Evolutionary conservation across 805 yeast genomes (phyloP).

Genomic region (Pichia rugopelliculosa): DNA sequence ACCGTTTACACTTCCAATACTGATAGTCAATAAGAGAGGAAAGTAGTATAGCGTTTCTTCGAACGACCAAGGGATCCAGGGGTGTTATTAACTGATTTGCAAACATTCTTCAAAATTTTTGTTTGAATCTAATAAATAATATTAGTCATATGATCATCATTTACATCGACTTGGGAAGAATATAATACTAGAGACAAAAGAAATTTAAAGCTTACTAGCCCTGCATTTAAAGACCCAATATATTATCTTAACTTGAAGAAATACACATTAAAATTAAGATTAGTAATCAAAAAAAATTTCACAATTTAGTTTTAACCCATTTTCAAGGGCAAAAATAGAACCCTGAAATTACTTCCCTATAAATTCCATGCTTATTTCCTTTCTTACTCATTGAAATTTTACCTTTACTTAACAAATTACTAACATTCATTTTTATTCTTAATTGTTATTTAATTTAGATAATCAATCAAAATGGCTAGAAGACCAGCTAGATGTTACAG

Average conservation of each 20-base stretch:
- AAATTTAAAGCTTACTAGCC: too few relatives aligned
- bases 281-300: neutral
- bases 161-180: too few relatives aligned
- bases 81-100: neutral
- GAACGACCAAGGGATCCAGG: neutral
- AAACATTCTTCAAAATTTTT: neutral
- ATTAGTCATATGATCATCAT: too few relatives aligned
- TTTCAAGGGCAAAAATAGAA: neutral
- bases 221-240: too few relatives aligned
- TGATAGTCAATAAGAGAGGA: neutral
- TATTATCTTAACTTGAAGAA: too few relatives aligned
- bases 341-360: neutral
- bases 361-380: neutral
- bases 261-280: neutral
- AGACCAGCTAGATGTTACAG: conserved; percentile 99
- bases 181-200: too few relatives aligned
- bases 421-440: conserved; percentile 6
- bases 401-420: neutral
- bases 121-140: too few relatives aligned
- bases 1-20: neutral
- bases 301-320: too few relatives aligned
- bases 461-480: conserved; percentile 85
- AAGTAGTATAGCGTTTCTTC: neutral
- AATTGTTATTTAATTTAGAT: conserved; percentile 5
- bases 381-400: neutral